Base-by-base conservation (phyloP, 164 flowering plant genomes). In the Umbellularia californica region DNA sequence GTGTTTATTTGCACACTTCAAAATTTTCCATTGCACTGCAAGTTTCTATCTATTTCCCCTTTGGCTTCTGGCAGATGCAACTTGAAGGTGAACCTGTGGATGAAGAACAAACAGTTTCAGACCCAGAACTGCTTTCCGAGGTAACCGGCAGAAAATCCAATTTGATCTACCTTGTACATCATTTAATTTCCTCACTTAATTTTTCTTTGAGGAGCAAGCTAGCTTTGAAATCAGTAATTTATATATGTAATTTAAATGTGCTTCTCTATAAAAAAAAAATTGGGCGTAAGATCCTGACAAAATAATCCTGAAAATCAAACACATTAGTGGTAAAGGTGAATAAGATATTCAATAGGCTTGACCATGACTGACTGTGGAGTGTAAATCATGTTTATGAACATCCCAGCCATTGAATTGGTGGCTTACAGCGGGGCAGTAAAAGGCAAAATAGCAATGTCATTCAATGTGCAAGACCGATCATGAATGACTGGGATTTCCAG, bases 51-150 rank as follows among this genome's bases (percentile, higher is more conserved):
- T 9, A 41, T 28, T 17, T 72, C 7, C 55, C 58, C 69, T 65
- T 55, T 71, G 35, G 41, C 41, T 71, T 78, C 75, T 65, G 77
- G 58, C 82, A 94, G 98, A 63, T 92, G 82, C 83, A 74, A 73
- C 87, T 92, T 68, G 88, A 91, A 86, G 95, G 94, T 22, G 69
- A 87, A 68, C 82, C 83, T 76, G 87, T 91, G 72, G 90, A 92
- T 80, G 92, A 92, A 86, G 98, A 92, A 77, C 83, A 88, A 80
- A 92, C 95, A 70, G 75, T 94, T 73, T 82, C 97, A 67, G 97
- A 94, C 22, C 88, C 86, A 15, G 89, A 85, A 71, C 79, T 94
- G 73, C 87, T 94, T 27, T 72, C 82, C 2, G 98, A 92, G 97
- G 98, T 94, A 85, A 76, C 12, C 50, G 74, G 28, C 35, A 30